Evolutionary conservation across 192 early-diverging fungal genomes (phyloP), one percentile per base, ranked within the genome.

Genomic region (Endogone sp.): DNA sequence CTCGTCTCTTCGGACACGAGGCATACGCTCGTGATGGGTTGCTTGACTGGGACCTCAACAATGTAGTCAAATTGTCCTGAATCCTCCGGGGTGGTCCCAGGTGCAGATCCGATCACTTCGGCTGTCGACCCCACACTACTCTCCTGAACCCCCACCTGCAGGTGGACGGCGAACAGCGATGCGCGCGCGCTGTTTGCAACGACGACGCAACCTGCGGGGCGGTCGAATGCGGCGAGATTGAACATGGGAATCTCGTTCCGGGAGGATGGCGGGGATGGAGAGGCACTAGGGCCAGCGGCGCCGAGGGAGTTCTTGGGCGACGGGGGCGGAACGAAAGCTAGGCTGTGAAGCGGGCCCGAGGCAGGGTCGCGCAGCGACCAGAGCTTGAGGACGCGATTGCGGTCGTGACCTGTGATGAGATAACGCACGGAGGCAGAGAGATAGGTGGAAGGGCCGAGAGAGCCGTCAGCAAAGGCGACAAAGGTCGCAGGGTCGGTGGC

Each of bases 11-110:
- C 70, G n/a, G 89, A 90, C 67, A 79, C 82, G 23, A 82, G 80
- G 59, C 91, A 94, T 76, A 82, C 94, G 29, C 89, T 91, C 37
- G 77, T 87, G 68, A 93, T 95, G 85, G 93, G 94, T 76, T 86
- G 93, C 57, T 90, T 95, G 65, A 79, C 75, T 0, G 81, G 81
- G 29, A 71, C 76, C 69, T 82, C 81, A 24, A 82, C 72, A 71
- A 82, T 76, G 66, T 79, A 82, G 54, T 82, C 78, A 68, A 82
- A 79, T 3, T 67, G 70, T 2, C 66, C 74, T 3, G 49, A 22
- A 31, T 73, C 62, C 4, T 56, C 22, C 24, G 64, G 23, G n/a
- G n/a, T n/a, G n/a, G n/a, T n/a, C n/a, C n/a, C n/a, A n/a, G n/a
- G n/a, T n/a, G n/a, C n/a, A n/a, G n/a, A n/a, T n/a, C n/a, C n/a